Conservation (phyloP, 768 basidiomycete genomes). For the Rhizopogon rudus region DNA sequence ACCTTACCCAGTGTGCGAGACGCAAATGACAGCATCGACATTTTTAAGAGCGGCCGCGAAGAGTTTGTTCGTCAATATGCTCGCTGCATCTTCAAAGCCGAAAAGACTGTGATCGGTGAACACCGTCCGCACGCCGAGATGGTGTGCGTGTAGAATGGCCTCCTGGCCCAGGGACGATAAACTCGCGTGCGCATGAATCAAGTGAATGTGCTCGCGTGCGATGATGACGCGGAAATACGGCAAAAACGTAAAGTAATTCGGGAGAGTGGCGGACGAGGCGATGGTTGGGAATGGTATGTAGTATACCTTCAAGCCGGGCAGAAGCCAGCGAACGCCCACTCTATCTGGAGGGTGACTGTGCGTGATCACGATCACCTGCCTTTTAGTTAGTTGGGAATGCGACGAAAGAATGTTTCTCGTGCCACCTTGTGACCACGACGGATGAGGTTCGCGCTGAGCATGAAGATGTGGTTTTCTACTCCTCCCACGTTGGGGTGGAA, state of each 20-base stretch:
- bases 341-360: slow-evolving; percentile 86
- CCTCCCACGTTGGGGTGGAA: slow-evolving; percentile 93
- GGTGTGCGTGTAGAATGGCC: slow-evolving; percentile 82
- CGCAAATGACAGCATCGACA: slow-evolving; percentile 93
- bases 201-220: slow-evolving; percentile 75
- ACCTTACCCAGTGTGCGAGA: slow-evolving; percentile 90
- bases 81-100: slow-evolving; percentile 95
- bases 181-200: slow-evolving; percentile 91
- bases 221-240: slow-evolving; percentile 91
- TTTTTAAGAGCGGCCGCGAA: slow-evolving; percentile 82
- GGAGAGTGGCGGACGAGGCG: slow-evolving; percentile 88
- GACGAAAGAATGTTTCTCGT: slow-evolving; percentile 9
- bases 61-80: slow-evolving; percentile 96
- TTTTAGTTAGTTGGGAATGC: neutral
- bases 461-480: slow-evolving; percentile 95
- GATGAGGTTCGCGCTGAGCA: slow-evolving; percentile 81
- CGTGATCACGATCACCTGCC: slow-evolving; percentile 88
- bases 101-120: slow-evolving; percentile 98
- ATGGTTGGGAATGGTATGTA: slow-evolving; percentile 88
- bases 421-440: slow-evolving; percentile 77
- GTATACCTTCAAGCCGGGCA: slow-evolving; percentile 88
- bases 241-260: slow-evolving; percentile 88
- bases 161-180: slow-evolving; percentile 91
- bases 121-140: slow-evolving; percentile 83
- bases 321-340: slow-evolving; percentile 84